phyloP scores from a whole-genome alignment of 495 filamentous ascomycete genomes.

The Aspergillus nidulans region DNA sequence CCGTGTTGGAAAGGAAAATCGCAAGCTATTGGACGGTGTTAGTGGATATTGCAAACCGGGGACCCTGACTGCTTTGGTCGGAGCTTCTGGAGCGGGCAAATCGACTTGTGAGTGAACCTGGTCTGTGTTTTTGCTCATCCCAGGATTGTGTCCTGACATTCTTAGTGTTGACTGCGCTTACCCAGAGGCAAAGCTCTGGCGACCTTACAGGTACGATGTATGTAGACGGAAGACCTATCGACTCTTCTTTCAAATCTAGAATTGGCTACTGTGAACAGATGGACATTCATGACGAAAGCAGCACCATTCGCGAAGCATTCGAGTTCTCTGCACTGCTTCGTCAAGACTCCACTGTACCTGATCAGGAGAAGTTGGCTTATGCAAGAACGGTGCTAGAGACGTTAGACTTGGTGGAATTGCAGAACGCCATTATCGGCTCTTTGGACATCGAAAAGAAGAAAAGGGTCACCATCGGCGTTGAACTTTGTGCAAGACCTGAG shows the following conservation, averaged over 20 bases:
- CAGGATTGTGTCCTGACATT: no score
- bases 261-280: slow-evolving; percentile 84
- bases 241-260: slow-evolving; percentile 69
- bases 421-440: slow-evolving; percentile 76
- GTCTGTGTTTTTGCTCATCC: neutral
- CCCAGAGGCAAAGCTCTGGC: slow-evolving; percentile 69
- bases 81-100: slow-evolving; percentile 81
- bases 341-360: slow-evolving; percentile 62
- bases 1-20: slow-evolving; percentile 60
- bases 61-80: slow-evolving; percentile 74
- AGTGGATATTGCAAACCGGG: slow-evolving; percentile 76
- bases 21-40: slow-evolving; percentile 64
- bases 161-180: slow-evolving; percentile 68
- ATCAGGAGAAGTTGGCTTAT: slow-evolving; percentile 72
- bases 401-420: slow-evolving; percentile 76
- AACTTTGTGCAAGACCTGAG: slow-evolving; percentile 71
- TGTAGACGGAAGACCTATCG: slow-evolving; percentile 64
- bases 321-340: slow-evolving; percentile 80
- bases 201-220: slow-evolving; percentile 68
- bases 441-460: slow-evolving; percentile 62
- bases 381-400: slow-evolving; percentile 76
- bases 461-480: slow-evolving; percentile 74
- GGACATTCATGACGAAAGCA: slow-evolving; percentile 78
- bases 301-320: slow-evolving; percentile 81
- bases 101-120: slow-evolving; percentile 59